Evolutionary conservation across 2,329 filamentous ascomycete species (phyloP), one percentile per base, ranked within the genome.

Genomic region (Talaromyces sp.): DNA sequence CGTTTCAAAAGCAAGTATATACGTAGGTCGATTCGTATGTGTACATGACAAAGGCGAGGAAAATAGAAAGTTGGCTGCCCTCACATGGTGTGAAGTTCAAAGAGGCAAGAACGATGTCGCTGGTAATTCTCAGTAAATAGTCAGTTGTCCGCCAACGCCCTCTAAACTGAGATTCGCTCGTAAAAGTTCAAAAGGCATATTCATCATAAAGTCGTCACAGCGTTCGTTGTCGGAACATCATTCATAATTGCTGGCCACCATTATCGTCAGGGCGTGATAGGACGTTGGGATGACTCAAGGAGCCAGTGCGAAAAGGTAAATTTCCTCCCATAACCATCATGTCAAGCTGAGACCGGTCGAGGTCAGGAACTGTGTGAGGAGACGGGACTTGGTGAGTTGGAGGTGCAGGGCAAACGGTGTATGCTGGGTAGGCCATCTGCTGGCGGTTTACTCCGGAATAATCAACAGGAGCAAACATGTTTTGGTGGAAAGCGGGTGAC

Each of bases 401-500:
- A 58, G 72, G 63, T 10, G 70, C 69, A n/a, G 70, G 68, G 11
- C 67, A 52, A 26, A 69, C 63, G 9, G 67, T 58, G 27, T 65
- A 59, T 10, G 66, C 51, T n/a, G 65, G 59, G 60, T 71, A 75
- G 38, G 65, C 62, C 65, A 74, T 68, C 17, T 68, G 59, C 35
- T 68, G 55, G 51, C 71, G 71, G 21, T 57, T 63, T 31, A 62
- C 59, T 1, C 64, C 49, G 9, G 58, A 62, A 60, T 72, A 76
- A 11, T 73, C 71, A 7, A 74, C 65, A 0, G 72, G 62, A 19
- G 65, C 65, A 66, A 73, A 76, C 46, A 74, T 63, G 31, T 69
- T 68, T 24, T 69, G 69, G n/a, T 73, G 69, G 63, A 73, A 75
- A 5, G 68, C 62, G 0, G 72, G 67, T 8, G 66, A 63, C 73